These are phyloP conservation scores for Fraxinus pennsylvanica DNA, from an alignment of 257 asterid genomes.

Conservation along the genomic window DNA sequence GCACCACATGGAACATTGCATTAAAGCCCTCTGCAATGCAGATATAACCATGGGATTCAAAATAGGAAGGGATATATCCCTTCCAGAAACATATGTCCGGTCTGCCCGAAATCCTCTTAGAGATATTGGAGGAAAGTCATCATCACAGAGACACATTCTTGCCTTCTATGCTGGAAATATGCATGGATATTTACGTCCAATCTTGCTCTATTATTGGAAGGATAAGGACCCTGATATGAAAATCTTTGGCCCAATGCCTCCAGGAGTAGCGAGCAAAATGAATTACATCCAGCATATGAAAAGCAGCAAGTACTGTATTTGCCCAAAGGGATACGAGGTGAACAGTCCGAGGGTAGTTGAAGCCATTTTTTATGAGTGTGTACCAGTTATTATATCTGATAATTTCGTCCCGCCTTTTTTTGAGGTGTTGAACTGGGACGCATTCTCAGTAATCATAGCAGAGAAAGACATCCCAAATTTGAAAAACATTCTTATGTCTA, in stretches of 20 bases:
- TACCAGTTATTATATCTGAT: constrained; percentile 82
- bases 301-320: constrained; percentile 81
- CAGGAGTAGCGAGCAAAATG: constrained; percentile 83
- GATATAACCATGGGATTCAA: constrained; percentile 79
- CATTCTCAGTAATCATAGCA: constrained; percentile 61
- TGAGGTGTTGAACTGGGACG: constrained; percentile 76
- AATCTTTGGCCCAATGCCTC: constrained; percentile 79
- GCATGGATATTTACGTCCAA: constrained; percentile 84
- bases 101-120: constrained; percentile 70
- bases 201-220: constrained; percentile 70
- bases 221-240: constrained; percentile 69
- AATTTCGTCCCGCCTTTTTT: constrained; percentile 92
- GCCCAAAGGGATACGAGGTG: constrained; percentile 91
- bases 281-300: constrained; percentile 80
- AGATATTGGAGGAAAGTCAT: constrained; percentile 82
- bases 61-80: constrained; percentile 76
- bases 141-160: constrained; percentile 62
- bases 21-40: constrained; percentile 89
- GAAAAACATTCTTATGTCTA: constrained; percentile 58
- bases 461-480: constrained; percentile 71
- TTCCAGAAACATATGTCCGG: constrained; percentile 79
- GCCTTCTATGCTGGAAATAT: constrained; percentile 80
- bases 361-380: constrained; percentile 85
- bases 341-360: constrained; percentile 93
- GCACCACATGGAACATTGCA: constrained; percentile 84